Percentiles rank a stretch among this genome's conserved stretches.
Evolutionary conservation across 192 early-diverging fungal species (phyloP).

Genomic region (Backusella mclennaniae): DNA sequence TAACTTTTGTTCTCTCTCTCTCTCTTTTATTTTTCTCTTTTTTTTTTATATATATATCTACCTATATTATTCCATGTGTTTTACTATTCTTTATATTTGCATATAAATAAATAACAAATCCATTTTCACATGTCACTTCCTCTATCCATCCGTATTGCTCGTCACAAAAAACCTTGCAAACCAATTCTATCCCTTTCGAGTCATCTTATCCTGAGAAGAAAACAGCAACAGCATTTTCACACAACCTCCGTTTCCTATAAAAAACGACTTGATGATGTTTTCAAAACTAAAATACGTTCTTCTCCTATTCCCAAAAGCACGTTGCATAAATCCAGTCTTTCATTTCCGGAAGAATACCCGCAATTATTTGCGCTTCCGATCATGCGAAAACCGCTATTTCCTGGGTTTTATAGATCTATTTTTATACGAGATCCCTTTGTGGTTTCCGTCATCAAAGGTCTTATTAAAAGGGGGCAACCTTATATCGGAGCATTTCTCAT

Average conservation of each 20-base stretch:
- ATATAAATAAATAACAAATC: neutral
- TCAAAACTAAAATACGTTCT: neutral
- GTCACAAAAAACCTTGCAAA: neutral
- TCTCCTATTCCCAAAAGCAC: neutral
- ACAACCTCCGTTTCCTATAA: neutral
- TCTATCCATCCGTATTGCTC: neutral
- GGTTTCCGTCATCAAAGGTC: constrained; percentile 84
- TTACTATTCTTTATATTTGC: no score
- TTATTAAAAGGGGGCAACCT: constrained; percentile 90
- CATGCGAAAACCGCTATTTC: constrained; percentile 88
- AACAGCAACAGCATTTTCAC: neutral
- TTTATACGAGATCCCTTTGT: constrained; percentile 93
- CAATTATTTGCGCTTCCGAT: constrained; percentile 93
- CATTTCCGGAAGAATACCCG: constrained; percentile 91
- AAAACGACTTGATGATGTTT: neutral
- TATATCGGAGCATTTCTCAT: constrained; percentile 95
- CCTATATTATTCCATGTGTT: neutral
- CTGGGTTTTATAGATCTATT: constrained; percentile 98
- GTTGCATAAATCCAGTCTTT: constrained; percentile 2
- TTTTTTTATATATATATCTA: no score
- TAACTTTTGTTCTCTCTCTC: neutral
- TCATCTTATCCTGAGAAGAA: neutral
- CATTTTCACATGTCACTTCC: neutral
- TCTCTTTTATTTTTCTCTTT: neutral
- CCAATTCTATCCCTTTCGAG: neutral